A percentile compares a stretch with the other conserved stretches of the same genome.
phyloP scores from a whole-genome alignment of 768 basidiomycete genomes.

The Ramaria rubella region DNA sequence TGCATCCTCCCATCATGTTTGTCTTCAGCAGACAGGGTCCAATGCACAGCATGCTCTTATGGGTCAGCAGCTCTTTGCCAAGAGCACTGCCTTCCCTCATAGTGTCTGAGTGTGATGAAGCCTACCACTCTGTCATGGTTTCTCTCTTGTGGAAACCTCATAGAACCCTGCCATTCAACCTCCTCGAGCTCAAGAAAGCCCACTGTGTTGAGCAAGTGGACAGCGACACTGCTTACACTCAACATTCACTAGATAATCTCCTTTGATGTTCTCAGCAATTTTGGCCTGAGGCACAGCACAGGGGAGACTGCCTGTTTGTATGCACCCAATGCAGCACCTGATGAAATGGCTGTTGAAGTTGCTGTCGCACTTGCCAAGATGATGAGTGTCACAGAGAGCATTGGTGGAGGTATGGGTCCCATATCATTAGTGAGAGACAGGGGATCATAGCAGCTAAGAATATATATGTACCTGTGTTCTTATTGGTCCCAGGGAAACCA shows the following conservation, averaged over 20 bases:
- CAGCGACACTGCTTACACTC: conserved; percentile 35
- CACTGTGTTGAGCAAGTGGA: conserved; percentile 7
- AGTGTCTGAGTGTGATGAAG: conserved; percentile 33
- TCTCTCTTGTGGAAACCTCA: conserved; percentile 30
- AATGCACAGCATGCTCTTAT: conserved; percentile 33
- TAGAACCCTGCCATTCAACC: too few relatives aligned
- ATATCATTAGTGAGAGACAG: conserved; percentile 13
- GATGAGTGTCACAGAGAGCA: conserved; percentile 8
- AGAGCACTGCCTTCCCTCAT: conserved; percentile 30
- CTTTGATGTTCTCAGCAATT: conserved; percentile 31
- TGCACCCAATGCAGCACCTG: conserved; percentile 6
- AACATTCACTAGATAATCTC: conserved; percentile 41
- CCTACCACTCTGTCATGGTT: conserved; percentile 27
- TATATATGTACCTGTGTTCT: too few relatives aligned
- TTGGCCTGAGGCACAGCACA: conserved; percentile 36
- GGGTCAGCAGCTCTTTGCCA: conserved; percentile 30
- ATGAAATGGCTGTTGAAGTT: conserved; percentile 10
- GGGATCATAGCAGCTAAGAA: too few relatives aligned
- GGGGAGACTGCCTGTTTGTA: conserved; percentile 11
- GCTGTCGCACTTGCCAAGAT: conserved; percentile 8
- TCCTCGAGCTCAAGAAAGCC: conserved; percentile 18
- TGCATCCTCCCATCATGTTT: conserved; percentile 32
- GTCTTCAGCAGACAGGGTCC: conserved; percentile 36
- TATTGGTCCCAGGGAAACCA: too few relatives aligned
- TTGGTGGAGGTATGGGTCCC: conserved; percentile 9